A percentile compares a stretch with the other conserved stretches of the same genome.
phyloP scores from a whole-genome alignment of 768 basidiomycete species.

The Phlebiopsis flavidoalba region DNA sequence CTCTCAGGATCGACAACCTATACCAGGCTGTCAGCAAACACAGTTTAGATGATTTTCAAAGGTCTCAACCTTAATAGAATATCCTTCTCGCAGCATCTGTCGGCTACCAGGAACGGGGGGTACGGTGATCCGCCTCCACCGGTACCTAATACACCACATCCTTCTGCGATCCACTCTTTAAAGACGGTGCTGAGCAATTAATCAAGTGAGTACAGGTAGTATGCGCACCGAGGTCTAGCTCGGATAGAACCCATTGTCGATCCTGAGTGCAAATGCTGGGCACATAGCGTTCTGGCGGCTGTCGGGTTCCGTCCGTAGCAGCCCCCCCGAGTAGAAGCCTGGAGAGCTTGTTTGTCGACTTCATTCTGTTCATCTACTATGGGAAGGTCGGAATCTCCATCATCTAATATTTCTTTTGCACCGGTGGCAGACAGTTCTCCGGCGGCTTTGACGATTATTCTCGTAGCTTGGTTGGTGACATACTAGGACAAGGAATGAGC shows the following conservation, averaged over 20 bases:
- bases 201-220: conserved; percentile 26
- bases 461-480: conserved; percentile 44
- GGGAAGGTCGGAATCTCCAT: background rate
- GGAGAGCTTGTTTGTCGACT: background rate
- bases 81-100: conserved; percentile 47
- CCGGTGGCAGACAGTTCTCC: conserved; percentile 38
- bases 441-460: conserved; percentile 57
- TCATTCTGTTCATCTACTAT: background rate
- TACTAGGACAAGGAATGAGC: conserved; percentile 27
- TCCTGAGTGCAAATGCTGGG: conserved; percentile 14
- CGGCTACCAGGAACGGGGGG: conserved; percentile 45
- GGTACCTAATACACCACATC: conserved; percentile 57
- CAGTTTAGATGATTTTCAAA: no score
- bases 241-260: conserved; percentile 20
- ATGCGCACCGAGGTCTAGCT: conserved; percentile 25
- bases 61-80: conserved; percentile 17
- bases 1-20: conserved; percentile 27
- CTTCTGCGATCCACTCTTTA: conserved; percentile 56
- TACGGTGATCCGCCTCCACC: conserved; percentile 62
- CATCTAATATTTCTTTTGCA: background rate
- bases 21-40: background rate
- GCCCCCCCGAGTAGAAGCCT: background rate
- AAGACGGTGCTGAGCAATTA: conserved; percentile 28
- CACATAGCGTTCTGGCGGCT: conserved; percentile 19
- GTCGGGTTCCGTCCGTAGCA: conserved; percentile 5